Conservation (phyloP, 331 rosid species). For the Phaseolus coccineus region DNA sequence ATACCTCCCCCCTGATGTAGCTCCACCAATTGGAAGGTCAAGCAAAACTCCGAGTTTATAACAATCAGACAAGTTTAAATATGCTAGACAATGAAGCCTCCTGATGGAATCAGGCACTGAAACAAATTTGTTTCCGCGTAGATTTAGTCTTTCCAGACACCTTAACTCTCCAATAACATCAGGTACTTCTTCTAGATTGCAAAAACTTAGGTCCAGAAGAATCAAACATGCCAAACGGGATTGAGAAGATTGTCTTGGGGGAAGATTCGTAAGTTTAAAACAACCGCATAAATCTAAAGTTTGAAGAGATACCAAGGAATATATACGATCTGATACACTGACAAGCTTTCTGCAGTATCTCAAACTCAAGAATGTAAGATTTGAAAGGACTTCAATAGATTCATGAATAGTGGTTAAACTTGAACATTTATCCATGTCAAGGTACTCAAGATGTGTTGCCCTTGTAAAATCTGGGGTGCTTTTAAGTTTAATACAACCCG, state of each 20-base stretch:
- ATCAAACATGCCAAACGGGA: not conserved
- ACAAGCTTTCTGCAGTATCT: slow-evolving; percentile 28
- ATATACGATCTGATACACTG: not conserved
- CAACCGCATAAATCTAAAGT: slow-evolving; percentile 30
- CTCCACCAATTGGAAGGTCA: not conserved
- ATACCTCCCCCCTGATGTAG: not conserved
- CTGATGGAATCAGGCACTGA: not conserved
- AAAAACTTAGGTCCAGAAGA: not conserved
- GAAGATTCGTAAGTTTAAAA: not conserved
- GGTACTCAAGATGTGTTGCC: slow-evolving; percentile 21
- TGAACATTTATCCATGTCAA: slow-evolving; percentile 32
- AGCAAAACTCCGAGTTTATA: not conserved
- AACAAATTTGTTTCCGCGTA: slow-evolving; percentile 2
- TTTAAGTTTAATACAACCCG: slow-evolving; percentile 2
- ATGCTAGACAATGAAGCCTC: not conserved
- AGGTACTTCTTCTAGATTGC: not conserved
- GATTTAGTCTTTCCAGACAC: not conserved
- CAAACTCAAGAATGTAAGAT: slow-evolving; percentile 33
- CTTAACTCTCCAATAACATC: slow-evolving; percentile 2
- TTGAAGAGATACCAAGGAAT: slow-evolving; percentile 3
- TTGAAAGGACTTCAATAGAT: slow-evolving; percentile 16
- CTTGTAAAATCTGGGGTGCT: slow-evolving; percentile 6
- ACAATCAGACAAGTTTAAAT: slow-evolving; percentile 14
- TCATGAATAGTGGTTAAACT: not conserved
- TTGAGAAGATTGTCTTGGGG: too few species aligned